Percentiles rank a stretch among this genome's conserved stretches.
These are phyloP conservation scores for Elaeis guineensis DNA, from an alignment of 176 grass and related monocot species.

Conservation along the genomic window DNA sequence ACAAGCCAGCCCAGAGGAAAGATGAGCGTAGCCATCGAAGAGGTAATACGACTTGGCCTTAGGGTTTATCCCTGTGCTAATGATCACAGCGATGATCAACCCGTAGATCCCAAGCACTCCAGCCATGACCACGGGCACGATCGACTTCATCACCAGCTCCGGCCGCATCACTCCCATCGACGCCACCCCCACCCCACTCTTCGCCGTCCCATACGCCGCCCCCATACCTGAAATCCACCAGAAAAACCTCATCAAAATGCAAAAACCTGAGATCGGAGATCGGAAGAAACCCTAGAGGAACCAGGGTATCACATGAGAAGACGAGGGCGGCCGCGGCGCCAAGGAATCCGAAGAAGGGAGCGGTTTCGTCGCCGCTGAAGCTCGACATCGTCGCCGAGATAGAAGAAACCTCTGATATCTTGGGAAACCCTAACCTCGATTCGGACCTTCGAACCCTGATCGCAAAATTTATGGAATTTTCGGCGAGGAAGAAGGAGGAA, in stretches of 20 bases:
- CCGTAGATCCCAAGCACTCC: constrained; percentile 98
- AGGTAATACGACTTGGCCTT: constrained; percentile 97
- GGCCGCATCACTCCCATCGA: constrained; percentile 99
- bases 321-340: constrained; percentile 88
- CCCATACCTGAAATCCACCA: constrained; percentile 64
- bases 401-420: neutral
- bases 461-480: neutral
- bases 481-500: neutral
- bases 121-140: constrained; percentile 99
- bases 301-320: constrained; percentile 43
- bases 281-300: too few species aligned
- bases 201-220: constrained; percentile 90
- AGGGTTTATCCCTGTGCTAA: constrained; percentile 92
- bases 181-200: constrained; percentile 97
- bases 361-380: constrained; percentile 98
- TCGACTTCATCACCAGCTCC: constrained; percentile 99
- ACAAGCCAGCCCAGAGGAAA: constrained; percentile 76
- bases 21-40: constrained; percentile 89
- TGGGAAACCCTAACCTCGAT: constrained; percentile 16
- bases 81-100: constrained; percentile 93
- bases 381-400: constrained; percentile 27
- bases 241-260: neutral
- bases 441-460: neutral
- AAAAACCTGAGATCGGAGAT: too few species aligned
- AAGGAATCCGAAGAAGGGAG: constrained; percentile 99